Evolutionary conservation across 192 early-diverging fungal genomes (phyloP), one percentile per base, ranked within the genome.

Genomic region (Obelidium mucronatum): DNA sequence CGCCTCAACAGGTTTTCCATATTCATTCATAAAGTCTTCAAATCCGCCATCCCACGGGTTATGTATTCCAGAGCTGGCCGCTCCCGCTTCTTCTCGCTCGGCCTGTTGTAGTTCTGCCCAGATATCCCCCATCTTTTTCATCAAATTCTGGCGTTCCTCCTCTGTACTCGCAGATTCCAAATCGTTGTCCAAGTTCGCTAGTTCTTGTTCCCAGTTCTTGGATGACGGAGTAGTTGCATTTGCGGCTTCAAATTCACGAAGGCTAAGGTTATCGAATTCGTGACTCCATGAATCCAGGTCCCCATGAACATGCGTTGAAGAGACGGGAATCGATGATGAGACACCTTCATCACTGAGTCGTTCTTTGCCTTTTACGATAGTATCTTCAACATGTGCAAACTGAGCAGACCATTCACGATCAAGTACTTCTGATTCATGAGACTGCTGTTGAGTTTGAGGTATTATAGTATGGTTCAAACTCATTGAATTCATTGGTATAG

Each of bases 31-130:
- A 33, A 74, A 74, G 34, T 74, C 73, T 78, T 90, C 92, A 72
- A 91, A 73, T 17, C 51, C 67, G 3, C 64, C 61, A 61, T 72
- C 73, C 64, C 65, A 72, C 28, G 74, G 65, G 39, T 77, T 67
- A 15, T 53, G 56, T n/a, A 58, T 52, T 22, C 11, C 40, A 11
- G 64, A 37, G n/a, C n/a, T n/a, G 13, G 19, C 51, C 22, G 36
- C 44, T 19, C 40, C 66, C 30, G 42, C 15, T 36, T 58, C 75
- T 13, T n/a, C 39, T 8, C 26, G 36, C 30, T 76, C 75, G 28
- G n/a, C 31, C 40, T 71, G n/a, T 24, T 58, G 13, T 0, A 76
- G 42, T 26, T 88, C 86, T 28, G 83, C 81, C 91, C 92, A 92
- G 3, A 77, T 75, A 11, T 66, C 63, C 17, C 51, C 58, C 54